Conservation (phyloP, 176 grass and related monocot genomes). For the Alopecurus myosuroides region DNA sequence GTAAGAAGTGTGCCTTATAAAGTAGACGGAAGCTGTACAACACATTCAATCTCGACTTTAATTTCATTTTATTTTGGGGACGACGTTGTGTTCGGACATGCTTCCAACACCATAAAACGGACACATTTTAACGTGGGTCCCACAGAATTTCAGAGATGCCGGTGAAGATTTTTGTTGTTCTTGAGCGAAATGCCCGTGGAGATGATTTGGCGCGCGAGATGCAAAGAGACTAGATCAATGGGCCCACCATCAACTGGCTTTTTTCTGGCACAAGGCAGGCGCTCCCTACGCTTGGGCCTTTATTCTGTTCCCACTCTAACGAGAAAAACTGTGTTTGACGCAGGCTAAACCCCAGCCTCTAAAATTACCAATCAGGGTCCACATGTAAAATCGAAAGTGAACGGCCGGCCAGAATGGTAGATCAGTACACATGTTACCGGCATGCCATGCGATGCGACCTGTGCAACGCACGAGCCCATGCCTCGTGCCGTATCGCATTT, state of each 20-base stretch:
- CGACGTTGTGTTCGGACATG: no score
- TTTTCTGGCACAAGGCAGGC: background rate
- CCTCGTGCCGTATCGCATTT: conserved; percentile 13
- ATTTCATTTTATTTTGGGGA: no score
- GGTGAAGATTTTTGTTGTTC: no score
- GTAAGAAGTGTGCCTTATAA: no score
- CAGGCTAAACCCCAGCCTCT: background rate
- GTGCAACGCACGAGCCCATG: background rate
- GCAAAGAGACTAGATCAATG: background rate
- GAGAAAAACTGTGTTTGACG: conserved; percentile 46
- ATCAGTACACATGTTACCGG: background rate
- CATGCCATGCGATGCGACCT: background rate
- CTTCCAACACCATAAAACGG: no score
- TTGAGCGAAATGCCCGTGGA: no score
- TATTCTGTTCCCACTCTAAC: conserved; percentile 41
- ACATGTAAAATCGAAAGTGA: background rate
- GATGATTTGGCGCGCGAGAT: no score
- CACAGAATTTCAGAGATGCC: no score
- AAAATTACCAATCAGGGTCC: background rate
- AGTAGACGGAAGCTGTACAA: no score
- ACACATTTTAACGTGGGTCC: no score
- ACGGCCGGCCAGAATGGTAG: background rate
- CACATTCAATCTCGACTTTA: no score
- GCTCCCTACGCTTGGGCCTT: conserved; percentile 6
- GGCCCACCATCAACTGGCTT: conserved; percentile 24